Conservation (phyloP, 2,329 filamentous ascomycete species). For the Aspergillus sergii region DNA sequence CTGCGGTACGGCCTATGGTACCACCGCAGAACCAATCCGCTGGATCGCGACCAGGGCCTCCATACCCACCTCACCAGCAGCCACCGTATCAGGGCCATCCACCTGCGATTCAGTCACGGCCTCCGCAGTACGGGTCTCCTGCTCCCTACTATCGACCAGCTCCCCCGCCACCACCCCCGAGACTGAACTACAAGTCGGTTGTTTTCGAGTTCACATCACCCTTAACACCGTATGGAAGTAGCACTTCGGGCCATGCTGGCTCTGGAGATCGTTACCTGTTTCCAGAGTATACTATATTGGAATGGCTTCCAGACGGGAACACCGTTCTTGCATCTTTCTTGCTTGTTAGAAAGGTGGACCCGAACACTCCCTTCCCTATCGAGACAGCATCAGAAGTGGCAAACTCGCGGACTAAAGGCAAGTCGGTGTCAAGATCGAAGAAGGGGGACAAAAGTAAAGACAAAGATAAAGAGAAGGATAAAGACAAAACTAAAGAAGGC, state of each 20-base stretch:
- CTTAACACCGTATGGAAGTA: slow-evolving; percentile 44
- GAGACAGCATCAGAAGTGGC: slow-evolving; percentile 34
- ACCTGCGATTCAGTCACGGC: slow-evolving; percentile 41
- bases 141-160: slow-evolving; percentile 37
- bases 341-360: slow-evolving; percentile 46
- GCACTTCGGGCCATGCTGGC: slow-evolving; percentile 42
- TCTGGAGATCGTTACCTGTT: slow-evolving; percentile 53
- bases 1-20: slow-evolving; percentile 28
- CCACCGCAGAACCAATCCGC: slow-evolving; percentile 22
- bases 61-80: slow-evolving; percentile 35
- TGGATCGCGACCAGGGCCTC: slow-evolving; percentile 30
- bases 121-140: slow-evolving; percentile 36
- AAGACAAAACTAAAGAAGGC: slow-evolving; percentile 8
- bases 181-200: slow-evolving; percentile 48
- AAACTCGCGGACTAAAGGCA: slow-evolving; percentile 29
- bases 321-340: slow-evolving; percentile 52
- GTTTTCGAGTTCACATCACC: slow-evolving; percentile 52
- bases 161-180: slow-evolving; percentile 37
- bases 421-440: slow-evolving; percentile 41
- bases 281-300: slow-evolving; percentile 52
- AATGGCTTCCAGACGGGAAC: slow-evolving; percentile 49
- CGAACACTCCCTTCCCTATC: slow-evolving; percentile 41
- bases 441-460: slow-evolving; percentile 36
- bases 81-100: slow-evolving; percentile 33
- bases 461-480: slow-evolving; percentile 15